Conservation (phyloP, 139 green algal species). For the Chlamydomonas sp. region DNA sequence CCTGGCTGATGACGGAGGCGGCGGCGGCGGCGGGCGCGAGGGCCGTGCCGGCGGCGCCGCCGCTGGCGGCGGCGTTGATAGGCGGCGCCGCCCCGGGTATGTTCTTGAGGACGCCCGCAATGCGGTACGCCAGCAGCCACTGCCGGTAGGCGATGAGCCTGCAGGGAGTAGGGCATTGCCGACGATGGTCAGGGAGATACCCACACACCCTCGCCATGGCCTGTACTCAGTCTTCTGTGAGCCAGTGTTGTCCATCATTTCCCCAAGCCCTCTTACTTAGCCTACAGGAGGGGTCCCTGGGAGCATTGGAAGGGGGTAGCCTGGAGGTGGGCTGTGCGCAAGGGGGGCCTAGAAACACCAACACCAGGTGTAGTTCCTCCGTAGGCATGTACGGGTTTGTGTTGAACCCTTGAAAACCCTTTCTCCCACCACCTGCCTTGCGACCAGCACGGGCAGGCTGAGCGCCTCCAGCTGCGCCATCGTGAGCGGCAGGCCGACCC, state of each 20-base stretch:
- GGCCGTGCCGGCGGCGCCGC: background rate
- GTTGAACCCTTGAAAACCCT: background rate
- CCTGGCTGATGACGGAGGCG: constrained; percentile 4
- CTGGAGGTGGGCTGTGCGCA: no score
- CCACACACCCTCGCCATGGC: no score
- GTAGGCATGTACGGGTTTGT: no score
- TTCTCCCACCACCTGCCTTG: constrained; percentile 19
- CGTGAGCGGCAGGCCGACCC: constrained; percentile 80
- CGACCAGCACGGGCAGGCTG: constrained; percentile 71
- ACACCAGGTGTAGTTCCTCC: no score
- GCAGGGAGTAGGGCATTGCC: background rate
- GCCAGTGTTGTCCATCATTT: no score
- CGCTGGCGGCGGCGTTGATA: background rate
- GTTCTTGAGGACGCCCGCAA: constrained; percentile 45
- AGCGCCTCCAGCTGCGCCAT: constrained; percentile 77
- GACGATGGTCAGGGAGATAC: background rate
- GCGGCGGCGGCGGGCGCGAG: background rate
- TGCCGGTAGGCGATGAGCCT: constrained; percentile 57
- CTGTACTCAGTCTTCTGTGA: no score
- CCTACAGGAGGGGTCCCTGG: no score
- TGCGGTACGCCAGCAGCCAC: constrained; percentile 60
- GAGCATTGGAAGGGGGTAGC: no score
- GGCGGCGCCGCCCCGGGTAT: background rate
- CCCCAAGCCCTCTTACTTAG: no score
- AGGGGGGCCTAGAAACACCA: no score